Percentiles rank a stretch among this genome's conserved stretches.
Conservation (phyloP, 495 filamentous ascomycete species). For the Xylaria scruposa region DNA sequence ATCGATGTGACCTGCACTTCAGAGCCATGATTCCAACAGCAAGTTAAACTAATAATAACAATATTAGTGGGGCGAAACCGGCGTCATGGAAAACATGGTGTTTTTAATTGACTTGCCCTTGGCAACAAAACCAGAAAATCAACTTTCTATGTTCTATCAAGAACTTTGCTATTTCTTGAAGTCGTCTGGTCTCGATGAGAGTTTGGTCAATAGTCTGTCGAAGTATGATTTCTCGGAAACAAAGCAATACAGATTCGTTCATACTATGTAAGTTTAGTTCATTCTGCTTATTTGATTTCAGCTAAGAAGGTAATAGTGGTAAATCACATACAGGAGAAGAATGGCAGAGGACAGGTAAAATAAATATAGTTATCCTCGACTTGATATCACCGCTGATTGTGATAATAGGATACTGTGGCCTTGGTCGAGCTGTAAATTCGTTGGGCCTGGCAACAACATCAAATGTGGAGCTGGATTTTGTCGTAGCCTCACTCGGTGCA, state of each 20-base stretch:
- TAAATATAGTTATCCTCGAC: neutral
- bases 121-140: conserved; percentile 44
- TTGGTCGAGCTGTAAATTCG: conserved; percentile 64
- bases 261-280: conserved; percentile 64
- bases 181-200: conserved; percentile 68
- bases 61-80: conserved; percentile 75
- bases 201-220: conserved; percentile 62
- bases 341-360: conserved; percentile 66
- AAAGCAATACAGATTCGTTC: conserved; percentile 73
- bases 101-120: conserved; percentile 87
- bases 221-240: conserved; percentile 81
- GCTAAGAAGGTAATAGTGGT: conserved; percentile 41
- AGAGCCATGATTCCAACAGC: neutral
- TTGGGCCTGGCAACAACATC: conserved; percentile 60
- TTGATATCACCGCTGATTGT: neutral
- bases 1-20: neutral
- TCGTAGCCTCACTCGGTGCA: conserved; percentile 76
- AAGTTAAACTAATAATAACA: conserved; percentile 18
- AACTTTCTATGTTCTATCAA: conserved; percentile 67
- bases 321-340: conserved; percentile 60
- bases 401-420: conserved; percentile 62
- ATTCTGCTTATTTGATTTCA: neutral
- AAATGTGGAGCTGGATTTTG: conserved; percentile 64
- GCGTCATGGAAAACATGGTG: conserved; percentile 81
- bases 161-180: conserved; percentile 75